A percentile compares a stretch with the other conserved stretches of the same genome.
Evolutionary conservation across 306 rosid genomes (phyloP).

Genomic region (Gynostemma pentaphyllum): DNA sequence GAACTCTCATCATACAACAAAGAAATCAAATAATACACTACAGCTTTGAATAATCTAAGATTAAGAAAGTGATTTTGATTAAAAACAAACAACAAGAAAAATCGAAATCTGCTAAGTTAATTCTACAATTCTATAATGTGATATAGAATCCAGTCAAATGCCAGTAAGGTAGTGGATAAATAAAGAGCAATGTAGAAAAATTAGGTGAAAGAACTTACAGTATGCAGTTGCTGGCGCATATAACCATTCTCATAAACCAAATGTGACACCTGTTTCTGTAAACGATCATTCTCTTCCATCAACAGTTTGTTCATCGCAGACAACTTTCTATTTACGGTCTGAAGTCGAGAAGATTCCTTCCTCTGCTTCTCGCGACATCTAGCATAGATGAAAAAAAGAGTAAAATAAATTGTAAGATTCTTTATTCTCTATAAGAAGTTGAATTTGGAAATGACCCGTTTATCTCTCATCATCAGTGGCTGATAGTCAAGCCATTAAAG

Average conservation of each 20-base stretch:
- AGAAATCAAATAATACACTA: not conserved
- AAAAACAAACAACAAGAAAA: not conserved
- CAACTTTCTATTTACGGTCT: conserved; percentile 81
- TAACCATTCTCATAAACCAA: conserved; percentile 87
- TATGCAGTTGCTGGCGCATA: conserved; percentile 70
- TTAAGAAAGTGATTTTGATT: not conserved
- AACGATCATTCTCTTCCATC: conserved; percentile 97
- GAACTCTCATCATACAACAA: not conserved
- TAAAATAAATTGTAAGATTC: not conserved
- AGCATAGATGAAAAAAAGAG: not conserved
- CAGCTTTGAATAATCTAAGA: not conserved
- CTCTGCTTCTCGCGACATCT: conserved; percentile 99
- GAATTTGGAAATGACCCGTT: not conserved
- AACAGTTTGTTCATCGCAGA: conserved; percentile 81
- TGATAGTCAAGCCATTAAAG: not conserved
- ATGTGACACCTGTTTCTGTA: conserved; percentile 96
- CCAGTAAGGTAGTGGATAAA: not conserved
- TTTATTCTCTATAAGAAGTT: not conserved
- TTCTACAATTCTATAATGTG: not conserved
- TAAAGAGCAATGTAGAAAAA: not conserved
- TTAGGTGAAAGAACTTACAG: conserved; percentile 25
- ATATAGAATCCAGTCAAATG: no score
- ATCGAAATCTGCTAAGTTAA: no score
- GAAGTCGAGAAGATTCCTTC: conserved; percentile 85
- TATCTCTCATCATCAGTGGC: not conserved